Conservation (phyloP, 805 yeast species). For the Wickerhamomyces rabaulensis region DNA sequence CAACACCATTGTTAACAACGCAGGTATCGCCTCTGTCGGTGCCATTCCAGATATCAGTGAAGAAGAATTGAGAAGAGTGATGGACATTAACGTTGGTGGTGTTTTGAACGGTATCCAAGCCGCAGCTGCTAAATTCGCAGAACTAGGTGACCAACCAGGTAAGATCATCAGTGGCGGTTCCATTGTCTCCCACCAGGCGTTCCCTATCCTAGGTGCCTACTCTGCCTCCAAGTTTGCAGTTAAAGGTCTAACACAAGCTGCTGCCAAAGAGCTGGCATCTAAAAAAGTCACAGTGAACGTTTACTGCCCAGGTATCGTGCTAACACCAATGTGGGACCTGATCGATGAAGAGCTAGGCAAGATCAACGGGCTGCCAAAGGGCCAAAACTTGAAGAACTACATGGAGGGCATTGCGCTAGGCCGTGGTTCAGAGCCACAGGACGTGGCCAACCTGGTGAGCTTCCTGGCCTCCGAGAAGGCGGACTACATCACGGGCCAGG, state of each 20-base stretch:
- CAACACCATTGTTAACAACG: slow-evolving; percentile 33
- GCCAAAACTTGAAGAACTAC: slow-evolving; percentile 23
- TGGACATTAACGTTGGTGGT: slow-evolving; percentile 28
- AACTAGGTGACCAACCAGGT: slow-evolving; percentile 25
- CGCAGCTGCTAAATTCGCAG: slow-evolving; percentile 25
- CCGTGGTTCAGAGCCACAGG: slow-evolving; percentile 31
- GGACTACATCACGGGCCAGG: slow-evolving; percentile 31
- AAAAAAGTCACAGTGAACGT: slow-evolving; percentile 33
- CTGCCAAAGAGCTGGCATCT: slow-evolving; percentile 33
- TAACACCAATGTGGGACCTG: slow-evolving; percentile 33
- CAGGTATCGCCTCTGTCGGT: slow-evolving; percentile 28
- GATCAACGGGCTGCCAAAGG: slow-evolving; percentile 23
- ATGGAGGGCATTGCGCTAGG: slow-evolving; percentile 28
- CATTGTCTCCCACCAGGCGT: slow-evolving; percentile 29
- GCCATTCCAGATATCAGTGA: slow-evolving; percentile 25
- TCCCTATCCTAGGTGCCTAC: slow-evolving; percentile 28
- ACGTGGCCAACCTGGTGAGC: slow-evolving; percentile 30
- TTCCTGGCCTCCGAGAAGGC: slow-evolving; percentile 33
- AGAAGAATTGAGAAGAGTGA: slow-evolving; percentile 22
- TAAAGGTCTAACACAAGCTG: slow-evolving; percentile 30
- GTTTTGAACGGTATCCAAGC: slow-evolving; percentile 31
- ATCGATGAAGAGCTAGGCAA: slow-evolving; percentile 24
- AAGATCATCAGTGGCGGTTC: slow-evolving; percentile 36
- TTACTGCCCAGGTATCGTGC: slow-evolving; percentile 36
- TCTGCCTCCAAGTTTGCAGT: slow-evolving; percentile 34